A percentile compares a stretch with the other conserved stretches of the same genome.
Conservation (phyloP, 2,329 filamentous ascomycete species). For the Talaromyces verruculosus region DNA sequence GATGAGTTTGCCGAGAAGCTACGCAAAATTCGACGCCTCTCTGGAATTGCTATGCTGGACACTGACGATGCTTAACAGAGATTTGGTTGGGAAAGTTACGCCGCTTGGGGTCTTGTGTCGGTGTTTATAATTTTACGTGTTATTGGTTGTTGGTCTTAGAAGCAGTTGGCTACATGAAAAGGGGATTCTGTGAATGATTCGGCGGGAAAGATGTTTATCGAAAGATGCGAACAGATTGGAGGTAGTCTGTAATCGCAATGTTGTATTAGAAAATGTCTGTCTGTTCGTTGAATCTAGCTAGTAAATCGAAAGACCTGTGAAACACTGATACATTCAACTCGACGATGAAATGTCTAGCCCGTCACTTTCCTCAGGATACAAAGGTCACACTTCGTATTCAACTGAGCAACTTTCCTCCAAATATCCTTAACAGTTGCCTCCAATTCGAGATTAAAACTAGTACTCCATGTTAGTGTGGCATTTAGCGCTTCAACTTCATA, state of each 20-base stretch:
- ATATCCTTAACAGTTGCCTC: background rate
- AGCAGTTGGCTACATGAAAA: background rate
- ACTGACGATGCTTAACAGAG: background rate
- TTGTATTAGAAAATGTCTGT: background rate
- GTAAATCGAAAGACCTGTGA: background rate
- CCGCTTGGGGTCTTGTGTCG: background rate
- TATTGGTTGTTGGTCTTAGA: background rate
- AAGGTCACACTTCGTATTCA: background rate
- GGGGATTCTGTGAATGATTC: too few species aligned
- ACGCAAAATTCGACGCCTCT: conserved; percentile 8
- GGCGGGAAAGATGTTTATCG: too few species aligned
- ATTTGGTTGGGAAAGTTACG: background rate
- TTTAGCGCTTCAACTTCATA: background rate
- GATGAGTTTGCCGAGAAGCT: background rate
- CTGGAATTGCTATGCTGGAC: background rate
- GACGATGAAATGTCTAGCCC: background rate
- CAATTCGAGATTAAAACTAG: background rate
- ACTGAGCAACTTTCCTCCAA: background rate
- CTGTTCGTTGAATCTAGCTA: background rate
- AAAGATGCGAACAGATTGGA: background rate
- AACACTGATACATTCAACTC: background rate
- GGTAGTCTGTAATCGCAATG: background rate
- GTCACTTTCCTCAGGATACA: background rate
- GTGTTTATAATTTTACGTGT: background rate
- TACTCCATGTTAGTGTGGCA: background rate